Conservation (phyloP, 768 basidiomycete species). For the Symmetrospora coprosmae region DNA sequence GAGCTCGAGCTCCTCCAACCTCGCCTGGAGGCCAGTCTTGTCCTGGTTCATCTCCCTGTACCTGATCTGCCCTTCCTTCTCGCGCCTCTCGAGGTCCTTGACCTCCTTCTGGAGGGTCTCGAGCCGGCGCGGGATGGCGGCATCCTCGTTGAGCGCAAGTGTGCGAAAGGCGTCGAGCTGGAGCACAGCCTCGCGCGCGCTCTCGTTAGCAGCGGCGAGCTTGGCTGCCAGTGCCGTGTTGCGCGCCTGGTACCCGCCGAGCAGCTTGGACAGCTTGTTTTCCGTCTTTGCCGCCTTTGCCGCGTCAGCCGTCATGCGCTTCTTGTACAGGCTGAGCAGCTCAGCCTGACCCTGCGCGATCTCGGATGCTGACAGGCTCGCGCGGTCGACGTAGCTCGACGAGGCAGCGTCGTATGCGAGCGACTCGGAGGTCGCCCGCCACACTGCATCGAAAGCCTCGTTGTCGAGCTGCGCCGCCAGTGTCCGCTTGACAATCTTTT, state of each 20-base stretch:
- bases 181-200: conserved; percentile 41
- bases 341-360: conserved; percentile 53
- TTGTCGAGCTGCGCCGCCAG: conserved; percentile 51
- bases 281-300: conserved; percentile 67
- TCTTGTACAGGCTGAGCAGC: conserved; percentile 51
- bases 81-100: conserved; percentile 58
- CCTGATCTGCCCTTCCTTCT: conserved; percentile 59
- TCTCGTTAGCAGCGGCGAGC: conserved; percentile 31
- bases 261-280: conserved; percentile 70
- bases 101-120: conserved; percentile 77
- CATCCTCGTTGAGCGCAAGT: conserved; percentile 57
- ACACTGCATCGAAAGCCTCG: conserved; percentile 40
- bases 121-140: conserved; percentile 57
- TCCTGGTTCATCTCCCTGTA: conserved; percentile 63
- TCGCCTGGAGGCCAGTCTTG: conserved; percentile 10
- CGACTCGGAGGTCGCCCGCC: conserved; percentile 41
- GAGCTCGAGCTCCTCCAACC: conserved; percentile 29
- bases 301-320: conserved; percentile 64
- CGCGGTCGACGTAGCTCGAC: conserved; percentile 55
- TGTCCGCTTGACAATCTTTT: conserved; percentile 63
- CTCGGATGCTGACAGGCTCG: conserved; percentile 46
- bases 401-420: conserved; percentile 47
- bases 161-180: conserved; percentile 56
- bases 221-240: conserved; percentile 45
- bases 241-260: conserved; percentile 83